phyloP scores from a whole-genome alignment of 2,329 filamentous ascomycete genomes.

The Diaporthe ilicicola region DNA sequence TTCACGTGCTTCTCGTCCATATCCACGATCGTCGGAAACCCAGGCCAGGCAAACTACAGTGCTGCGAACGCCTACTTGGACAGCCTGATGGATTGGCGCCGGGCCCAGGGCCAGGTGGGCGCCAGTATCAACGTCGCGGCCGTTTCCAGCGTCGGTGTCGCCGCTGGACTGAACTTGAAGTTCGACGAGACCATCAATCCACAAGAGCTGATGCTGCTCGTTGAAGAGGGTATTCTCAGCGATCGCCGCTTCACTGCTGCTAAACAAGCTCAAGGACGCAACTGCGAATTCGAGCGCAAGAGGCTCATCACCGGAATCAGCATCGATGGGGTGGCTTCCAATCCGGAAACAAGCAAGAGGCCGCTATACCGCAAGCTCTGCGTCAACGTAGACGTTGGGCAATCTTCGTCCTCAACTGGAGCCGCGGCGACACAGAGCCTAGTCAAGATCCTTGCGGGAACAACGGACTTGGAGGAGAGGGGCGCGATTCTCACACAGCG shows the following conservation, averaged over 20 bases:
- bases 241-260: neutral
- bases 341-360: neutral
- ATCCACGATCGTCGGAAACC: constrained; percentile 38
- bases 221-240: constrained; percentile 8
- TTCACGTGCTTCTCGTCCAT: constrained; percentile 45
- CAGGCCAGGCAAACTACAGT: constrained; percentile 51
- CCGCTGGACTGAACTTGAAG: neutral
- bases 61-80: constrained; percentile 52
- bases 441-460: neutral
- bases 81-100: constrained; percentile 36
- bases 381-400: neutral
- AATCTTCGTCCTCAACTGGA: neutral
- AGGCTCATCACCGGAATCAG: neutral
- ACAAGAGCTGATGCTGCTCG: constrained; percentile 8
- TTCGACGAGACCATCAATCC: constrained; percentile 20
- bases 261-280: neutral
- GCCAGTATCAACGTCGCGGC: constrained; percentile 11
- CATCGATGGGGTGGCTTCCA: neutral
- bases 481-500: neutral
- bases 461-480: neutral
- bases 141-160: constrained; percentile 11
- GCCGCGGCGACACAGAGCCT: neutral
- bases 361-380: constrained; percentile 7
- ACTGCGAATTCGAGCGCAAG: neutral
- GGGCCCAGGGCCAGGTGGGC: neutral